Evolutionary conservation across 257 asterid species (phyloP).

Genomic region (Nicotiana sylvestris): DNA sequence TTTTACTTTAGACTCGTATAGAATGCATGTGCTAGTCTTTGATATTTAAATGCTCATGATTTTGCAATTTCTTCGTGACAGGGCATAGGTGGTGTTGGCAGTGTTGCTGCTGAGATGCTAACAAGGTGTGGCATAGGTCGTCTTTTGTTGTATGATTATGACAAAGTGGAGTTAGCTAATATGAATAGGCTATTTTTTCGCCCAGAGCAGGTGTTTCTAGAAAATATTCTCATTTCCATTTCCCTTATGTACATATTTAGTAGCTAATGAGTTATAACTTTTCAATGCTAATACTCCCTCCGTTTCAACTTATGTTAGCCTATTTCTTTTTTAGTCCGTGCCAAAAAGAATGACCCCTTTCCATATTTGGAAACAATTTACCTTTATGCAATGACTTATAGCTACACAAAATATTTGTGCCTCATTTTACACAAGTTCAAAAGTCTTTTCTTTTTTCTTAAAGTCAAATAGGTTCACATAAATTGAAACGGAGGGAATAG

Average conservation of each 20-base stretch:
- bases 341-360: too few relatives aligned
- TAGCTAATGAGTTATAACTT: background rate
- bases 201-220: constrained; percentile 79
- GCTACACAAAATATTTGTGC: too few relatives aligned
- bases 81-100: constrained; percentile 99
- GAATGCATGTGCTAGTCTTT: background rate
- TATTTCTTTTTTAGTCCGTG: too few relatives aligned
- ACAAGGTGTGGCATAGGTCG: constrained; percentile 99
- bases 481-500: too few relatives aligned
- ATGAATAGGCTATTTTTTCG: constrained; percentile 98
- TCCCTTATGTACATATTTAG: background rate
- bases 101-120: constrained; percentile 99
- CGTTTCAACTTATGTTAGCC: too few relatives aligned
- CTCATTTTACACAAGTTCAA: too few relatives aligned
- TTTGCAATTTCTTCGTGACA: constrained; percentile 23
- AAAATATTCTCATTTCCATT: constrained; percentile 9
- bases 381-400: too few relatives aligned
- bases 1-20: background rate
- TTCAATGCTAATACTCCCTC: too few relatives aligned
- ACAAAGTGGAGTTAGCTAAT: constrained; percentile 98
- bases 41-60: background rate
- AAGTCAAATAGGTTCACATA: too few relatives aligned
- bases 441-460: too few relatives aligned
- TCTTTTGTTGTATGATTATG: constrained; percentile 90
- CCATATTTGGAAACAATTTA: too few relatives aligned